A percentile compares a stretch with the other conserved stretches of the same genome.
phyloP scores from a whole-genome alignment of 2,329 filamentous ascomycete species.

The Tolypocladium tropicale region DNA sequence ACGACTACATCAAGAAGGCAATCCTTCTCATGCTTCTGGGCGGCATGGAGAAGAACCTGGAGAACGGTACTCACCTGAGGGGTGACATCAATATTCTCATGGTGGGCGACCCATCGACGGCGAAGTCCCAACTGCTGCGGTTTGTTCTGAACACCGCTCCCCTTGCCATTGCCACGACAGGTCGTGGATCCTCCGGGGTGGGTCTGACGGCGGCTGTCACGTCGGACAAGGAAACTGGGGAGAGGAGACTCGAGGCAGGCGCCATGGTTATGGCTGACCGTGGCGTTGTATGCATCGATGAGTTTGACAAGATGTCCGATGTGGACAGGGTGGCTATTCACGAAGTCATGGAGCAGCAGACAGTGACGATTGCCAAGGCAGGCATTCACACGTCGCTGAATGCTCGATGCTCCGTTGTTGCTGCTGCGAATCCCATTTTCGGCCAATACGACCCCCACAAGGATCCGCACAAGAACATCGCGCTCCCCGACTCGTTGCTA shows the following conservation, averaged over 20 bases:
- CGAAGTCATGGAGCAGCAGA: slow-evolving; percentile 99
- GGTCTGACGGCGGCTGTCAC: slow-evolving; percentile 96
- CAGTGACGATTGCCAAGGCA: slow-evolving; percentile 96
- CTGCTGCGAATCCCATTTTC: slow-evolving; percentile 94
- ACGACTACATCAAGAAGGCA: slow-evolving; percentile 96
- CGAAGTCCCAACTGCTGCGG: slow-evolving; percentile 93
- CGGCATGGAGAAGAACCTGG: slow-evolving; percentile 96
- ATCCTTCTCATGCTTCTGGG: slow-evolving; percentile 91
- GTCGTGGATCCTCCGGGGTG: slow-evolving; percentile 91
- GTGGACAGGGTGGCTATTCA: slow-evolving; percentile 96
- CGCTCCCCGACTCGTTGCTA: slow-evolving; percentile 86
- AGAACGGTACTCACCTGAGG: slow-evolving; percentile 94
- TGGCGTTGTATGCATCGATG: slow-evolving; percentile 96
- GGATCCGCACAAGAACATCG: slow-evolving; percentile 97
- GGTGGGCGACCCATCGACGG: slow-evolving; percentile 97
- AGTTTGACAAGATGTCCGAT: slow-evolving; percentile 99
- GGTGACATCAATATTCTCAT: slow-evolving; percentile 99
- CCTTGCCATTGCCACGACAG: slow-evolving; percentile 91
- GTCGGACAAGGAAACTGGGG: slow-evolving; percentile 92
- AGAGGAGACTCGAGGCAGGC: slow-evolving; percentile 87
- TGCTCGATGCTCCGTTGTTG: slow-evolving; percentile 90
- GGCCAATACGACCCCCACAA: slow-evolving; percentile 98
- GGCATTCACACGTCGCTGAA: slow-evolving; percentile 97
- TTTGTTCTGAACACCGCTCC: slow-evolving; percentile 97
- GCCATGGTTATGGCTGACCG: slow-evolving; percentile 98